Percentiles rank a stretch among this genome's conserved stretches.
Evolutionary conservation across 805 yeast species (phyloP).

Genomic region (Teunomyces panamensis): DNA sequence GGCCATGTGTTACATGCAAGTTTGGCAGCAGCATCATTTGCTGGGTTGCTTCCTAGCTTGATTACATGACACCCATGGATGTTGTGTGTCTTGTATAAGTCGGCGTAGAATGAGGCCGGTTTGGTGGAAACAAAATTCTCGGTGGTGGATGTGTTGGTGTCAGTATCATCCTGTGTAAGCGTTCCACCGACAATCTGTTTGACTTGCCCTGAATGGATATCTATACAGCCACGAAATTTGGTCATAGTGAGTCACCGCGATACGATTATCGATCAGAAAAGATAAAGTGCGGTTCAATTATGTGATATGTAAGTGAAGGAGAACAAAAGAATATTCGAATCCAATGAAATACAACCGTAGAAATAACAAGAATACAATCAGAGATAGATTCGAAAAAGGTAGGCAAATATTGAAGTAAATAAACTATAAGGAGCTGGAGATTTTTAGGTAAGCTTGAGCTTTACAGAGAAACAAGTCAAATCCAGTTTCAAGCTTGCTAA

Average conservation of each 20-base stretch:
- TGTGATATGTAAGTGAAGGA: no score
- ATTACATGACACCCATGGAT: conserved; percentile 88
- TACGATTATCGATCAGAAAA: neutral
- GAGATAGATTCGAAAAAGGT: neutral
- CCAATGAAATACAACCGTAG: neutral
- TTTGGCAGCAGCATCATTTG: conserved; percentile 78
- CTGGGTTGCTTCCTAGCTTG: conserved; percentile 73
- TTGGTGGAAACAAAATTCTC: conserved; percentile 74
- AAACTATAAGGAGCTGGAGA: no score
- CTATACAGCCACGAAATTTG: conserved; percentile 89
- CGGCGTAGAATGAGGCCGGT: conserved; percentile 73
- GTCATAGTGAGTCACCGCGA: conserved; percentile 53
- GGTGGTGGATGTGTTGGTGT: conserved; percentile 25
- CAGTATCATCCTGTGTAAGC: conserved; percentile 51
- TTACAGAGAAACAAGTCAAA: no score
- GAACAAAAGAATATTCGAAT: neutral
- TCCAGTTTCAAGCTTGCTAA: no score
- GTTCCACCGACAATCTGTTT: conserved; percentile 98
- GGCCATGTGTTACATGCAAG: conserved; percentile 80
- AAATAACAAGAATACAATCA: neutral
- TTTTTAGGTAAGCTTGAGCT: no score
- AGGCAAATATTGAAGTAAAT: no score
- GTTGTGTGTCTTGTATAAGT: conserved; percentile 55
- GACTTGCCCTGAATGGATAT: conserved; percentile 90
- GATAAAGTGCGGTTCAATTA: neutral